Base-by-base conservation (phyloP, 2,329 filamentous ascomycete genomes). In the Canariomyces notabilis region DNA sequence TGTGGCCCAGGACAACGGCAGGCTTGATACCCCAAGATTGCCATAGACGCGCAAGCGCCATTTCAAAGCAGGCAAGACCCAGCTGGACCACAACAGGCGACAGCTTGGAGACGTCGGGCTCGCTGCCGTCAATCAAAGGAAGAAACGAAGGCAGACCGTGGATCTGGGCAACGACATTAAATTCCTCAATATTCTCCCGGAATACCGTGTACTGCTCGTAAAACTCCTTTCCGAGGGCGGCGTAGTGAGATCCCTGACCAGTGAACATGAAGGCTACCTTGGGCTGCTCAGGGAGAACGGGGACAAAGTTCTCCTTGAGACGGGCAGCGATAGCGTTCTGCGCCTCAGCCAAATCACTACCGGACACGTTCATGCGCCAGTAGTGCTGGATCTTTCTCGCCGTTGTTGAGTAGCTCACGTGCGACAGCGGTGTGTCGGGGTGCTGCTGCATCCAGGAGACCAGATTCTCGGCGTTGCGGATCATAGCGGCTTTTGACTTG, bases 401-500 rank as follows among this genome's bases (percentile, higher is more conserved):
- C 4, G 82, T 86, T 0, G 79, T 82, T 1, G 80, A 83, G 63
- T 87, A 87, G 0, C 82, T 76, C 2, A 87, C 64, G 49, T 79
- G 69, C 1, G 74, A 68, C 12, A 85, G 60, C 0, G 77, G 74
- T 1, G 72, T 71, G 5, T 77, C 70, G 2, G 75, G 70, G 33
- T 75, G 69, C 33, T 65, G 55, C 20, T 75, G 72, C 56, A 84
- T 72, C 64, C 75, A 81, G 2, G 62, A 59, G 6, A 80, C 65
- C 1, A 84, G 68, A 18, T 68, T 67, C 55, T 78, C 69, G 1
- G 79, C 69, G 53, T 85, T 85, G 45, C 70, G 71, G 22, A 71
- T 73, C 66, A 84, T 78, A 18, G 81, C 70, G 19, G 69, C 62
- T 61, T 74, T 73, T 23, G 70, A 72, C 61, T 77, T 78, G 35